Percentiles rank a stretch among this genome's conserved stretches.
phyloP scores from a whole-genome alignment of 768 basidiomycete species.

The Inosperma sp. region DNA sequence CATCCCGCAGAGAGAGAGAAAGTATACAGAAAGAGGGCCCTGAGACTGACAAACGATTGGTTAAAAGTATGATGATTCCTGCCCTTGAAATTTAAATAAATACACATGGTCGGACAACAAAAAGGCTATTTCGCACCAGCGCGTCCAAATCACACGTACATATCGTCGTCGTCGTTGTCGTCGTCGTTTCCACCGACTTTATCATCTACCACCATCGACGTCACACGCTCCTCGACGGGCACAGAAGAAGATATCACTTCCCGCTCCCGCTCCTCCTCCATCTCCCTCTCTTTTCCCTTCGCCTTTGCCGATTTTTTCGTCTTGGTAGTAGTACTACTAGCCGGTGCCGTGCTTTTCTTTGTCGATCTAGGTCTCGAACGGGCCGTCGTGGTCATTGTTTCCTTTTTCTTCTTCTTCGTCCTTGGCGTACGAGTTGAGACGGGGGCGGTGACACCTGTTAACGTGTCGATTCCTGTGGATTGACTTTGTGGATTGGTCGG shows the following conservation, averaged over 20 bases:
- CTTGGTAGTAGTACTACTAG: slow-evolving; percentile 2
- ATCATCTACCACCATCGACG: neutral
- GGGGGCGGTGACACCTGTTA: slow-evolving; percentile 25
- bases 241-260: neutral
- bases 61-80: too few relatives aligned
- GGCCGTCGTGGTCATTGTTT: neutral
- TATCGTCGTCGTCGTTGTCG: neutral
- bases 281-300: slow-evolving; percentile 16
- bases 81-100: too few relatives aligned
- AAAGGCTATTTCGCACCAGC: neutral
- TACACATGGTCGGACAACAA: neutral
- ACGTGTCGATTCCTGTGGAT: slow-evolving; percentile 20
- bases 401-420: slow-evolving; percentile 13
- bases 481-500: neutral
- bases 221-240: neutral
- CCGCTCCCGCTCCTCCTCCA: slow-evolving; percentile 8
- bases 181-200: neutral
- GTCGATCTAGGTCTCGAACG: slow-evolving; percentile 1
- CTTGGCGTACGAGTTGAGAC: slow-evolving; percentile 17
- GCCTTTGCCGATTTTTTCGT: slow-evolving; percentile 11
- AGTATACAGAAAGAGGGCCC: too few relatives aligned
- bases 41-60: too few relatives aligned
- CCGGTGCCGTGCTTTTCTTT: neutral
- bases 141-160: neutral
- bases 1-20: too few relatives aligned